Evolutionary conservation across 2,329 filamentous ascomycete genomes (phyloP), one percentile per base, ranked within the genome.

Genomic region (Pseudogymnoascus sp.): DNA sequence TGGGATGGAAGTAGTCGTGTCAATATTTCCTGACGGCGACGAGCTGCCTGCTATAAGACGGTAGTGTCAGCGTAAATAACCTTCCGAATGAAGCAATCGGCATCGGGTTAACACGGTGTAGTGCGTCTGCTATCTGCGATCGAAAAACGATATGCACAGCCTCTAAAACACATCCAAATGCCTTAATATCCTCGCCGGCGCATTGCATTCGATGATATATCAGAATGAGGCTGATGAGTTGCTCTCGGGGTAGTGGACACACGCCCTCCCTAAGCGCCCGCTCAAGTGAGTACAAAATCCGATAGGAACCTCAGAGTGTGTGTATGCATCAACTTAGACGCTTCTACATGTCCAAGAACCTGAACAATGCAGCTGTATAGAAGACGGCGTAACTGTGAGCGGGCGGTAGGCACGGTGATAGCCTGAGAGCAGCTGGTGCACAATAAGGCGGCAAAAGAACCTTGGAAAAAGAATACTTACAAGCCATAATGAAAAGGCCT

Each of bases 11-110:
- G 84, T 82, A 77, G 81, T 81, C 78, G 84, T 84, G 71, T 76
- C 74, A 80, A 88, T 85, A 74, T 80, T 83, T 78, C 80, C 81
- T 76, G 80, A 80, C 78, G 83, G 82, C 77, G 80, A 78, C 80
- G 82, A 80, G 81, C 83, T 85, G 81, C 81, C 81, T 78, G 81
- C 83, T 85, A 71, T 66, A 75, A 74, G 75, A 78, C 74, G 76
- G 83, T 78, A 83, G 80, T 73, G 72, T 61, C 34, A 39, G 59
- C 39, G 18, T 11, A 26, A 26, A 61, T 39, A 18, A 57, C 4
- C 29, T 31, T 57, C 51, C 29, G 34, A 57, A 34, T 57, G 51
- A 57, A 34, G 29, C 51, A 39, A 39, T 61, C 39, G 16, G 39
- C 59, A 42, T n/a, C 59, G 59, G 59, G 59, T 18, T 39, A 16